A percentile compares a stretch with the other conserved stretches of the same genome.
Conservation (phyloP, 805 yeast genomes). For the Schwanniomyces vanrijiae region DNA sequence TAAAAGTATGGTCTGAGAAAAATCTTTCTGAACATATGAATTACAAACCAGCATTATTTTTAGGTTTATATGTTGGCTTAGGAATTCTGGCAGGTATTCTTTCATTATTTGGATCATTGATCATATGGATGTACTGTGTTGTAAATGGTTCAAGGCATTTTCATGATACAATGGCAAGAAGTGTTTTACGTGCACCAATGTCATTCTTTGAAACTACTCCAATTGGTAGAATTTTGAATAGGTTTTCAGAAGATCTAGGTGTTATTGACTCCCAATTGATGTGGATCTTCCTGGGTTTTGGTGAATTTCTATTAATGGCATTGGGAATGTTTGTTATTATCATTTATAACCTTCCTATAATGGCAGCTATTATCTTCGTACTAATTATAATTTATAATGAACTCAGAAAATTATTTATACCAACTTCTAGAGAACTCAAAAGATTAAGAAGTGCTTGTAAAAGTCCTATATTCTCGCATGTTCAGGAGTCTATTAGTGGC, state of each 20-base stretch:
- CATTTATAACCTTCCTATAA: constrained; percentile 39
- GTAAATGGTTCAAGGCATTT: constrained; percentile 29
- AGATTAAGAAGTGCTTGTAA: constrained; percentile 40
- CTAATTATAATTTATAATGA: constrained; percentile 23
- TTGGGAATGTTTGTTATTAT: constrained; percentile 52
- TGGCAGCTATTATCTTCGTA: constrained; percentile 37
- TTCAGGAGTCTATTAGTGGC: constrained; percentile 37
- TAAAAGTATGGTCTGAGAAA: constrained; percentile 38
- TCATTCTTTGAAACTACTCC: constrained; percentile 83
- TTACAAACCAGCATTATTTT: constrained; percentile 22
- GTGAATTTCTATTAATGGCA: constrained; percentile 60
- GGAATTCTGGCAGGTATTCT: constrained; percentile 30
- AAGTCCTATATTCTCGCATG: constrained; percentile 38
- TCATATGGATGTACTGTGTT: constrained; percentile 31
- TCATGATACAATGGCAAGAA: constrained; percentile 36
- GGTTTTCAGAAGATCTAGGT: constrained; percentile 88
- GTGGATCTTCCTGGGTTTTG: constrained; percentile 44
- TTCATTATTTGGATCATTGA: constrained; percentile 24
- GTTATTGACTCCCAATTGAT: constrained; percentile 73
- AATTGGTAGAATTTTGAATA: constrained; percentile 81
- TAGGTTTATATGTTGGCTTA: constrained; percentile 24
- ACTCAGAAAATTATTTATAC: constrained; percentile 32
- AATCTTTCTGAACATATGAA: constrained; percentile 22
- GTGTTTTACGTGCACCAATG: constrained; percentile 77
- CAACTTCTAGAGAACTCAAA: constrained; percentile 39